Percentiles rank a stretch among this genome's conserved stretches.
phyloP scores from a whole-genome alignment of 2,329 filamentous ascomycete species.

The Aspergillus quadricinctus region DNA sequence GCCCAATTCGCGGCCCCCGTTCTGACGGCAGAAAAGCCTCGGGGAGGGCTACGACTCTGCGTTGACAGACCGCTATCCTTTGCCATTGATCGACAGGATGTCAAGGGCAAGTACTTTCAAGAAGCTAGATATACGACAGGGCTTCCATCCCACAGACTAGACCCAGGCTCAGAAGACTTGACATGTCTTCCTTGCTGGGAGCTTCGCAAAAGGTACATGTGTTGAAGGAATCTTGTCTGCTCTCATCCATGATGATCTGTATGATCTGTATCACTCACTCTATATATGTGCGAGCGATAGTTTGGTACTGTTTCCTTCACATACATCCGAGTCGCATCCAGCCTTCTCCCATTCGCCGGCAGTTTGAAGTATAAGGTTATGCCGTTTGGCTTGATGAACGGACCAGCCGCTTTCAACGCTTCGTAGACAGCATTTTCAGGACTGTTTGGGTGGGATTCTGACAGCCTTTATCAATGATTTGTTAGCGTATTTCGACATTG shows the following conservation, averaged over 20 bases:
- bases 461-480: conserved; percentile 5
- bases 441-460: background rate
- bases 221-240: no score
- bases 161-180: background rate
- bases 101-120: conserved; percentile 8
- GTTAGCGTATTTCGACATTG: conserved; percentile 1
- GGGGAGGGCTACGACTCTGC: background rate
- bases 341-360: background rate
- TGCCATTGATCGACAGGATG: conserved; percentile 22
- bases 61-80: conserved; percentile 14
- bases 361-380: background rate
- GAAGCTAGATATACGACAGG: conserved; percentile 17
- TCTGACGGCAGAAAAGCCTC: background rate
- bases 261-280: no score
- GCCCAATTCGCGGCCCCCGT: background rate
- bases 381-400: conserved; percentile 1
- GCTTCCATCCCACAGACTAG: background rate
- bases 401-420: conserved; percentile 3
- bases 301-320: no score
- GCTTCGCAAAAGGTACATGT: no score
- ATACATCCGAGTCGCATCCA: no score
- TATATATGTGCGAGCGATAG: no score
- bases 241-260: no score
- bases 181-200: background rate
- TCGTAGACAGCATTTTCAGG: background rate